Evolutionary conservation across 352 stramenopile genomes (phyloP), one percentile per base, ranked within the genome.

Genomic region (Aphanomyces euteiches): DNA sequence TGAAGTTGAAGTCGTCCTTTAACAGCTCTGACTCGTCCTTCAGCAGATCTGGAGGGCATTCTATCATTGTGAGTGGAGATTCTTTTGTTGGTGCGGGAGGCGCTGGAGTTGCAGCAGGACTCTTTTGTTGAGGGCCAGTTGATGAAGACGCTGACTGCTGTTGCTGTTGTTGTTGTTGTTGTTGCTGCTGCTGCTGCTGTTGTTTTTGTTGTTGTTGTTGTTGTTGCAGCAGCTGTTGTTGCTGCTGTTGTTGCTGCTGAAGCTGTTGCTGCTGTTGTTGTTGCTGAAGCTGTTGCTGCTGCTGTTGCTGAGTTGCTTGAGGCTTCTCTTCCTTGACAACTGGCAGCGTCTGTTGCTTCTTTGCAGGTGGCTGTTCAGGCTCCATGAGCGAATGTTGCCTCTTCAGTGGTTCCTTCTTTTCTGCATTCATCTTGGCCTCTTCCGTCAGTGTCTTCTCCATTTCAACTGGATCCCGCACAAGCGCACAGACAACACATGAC

Each of bases 401-500:
- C 43, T 61, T 61, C 15, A 61, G 50, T 36, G 57, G 15, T 67
- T 45, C 39, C 67, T 56, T 56, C 21, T 68, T 17, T 17, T 56
- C 56, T 41, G 40, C 19, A 34, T 59, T 58, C n/a, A 17, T 37
- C 13, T 43, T 21, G n/a, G 66, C 48, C 12, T 65, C 39, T 5
- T 68, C 56, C 2, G 43, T 43, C 48, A 47, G 13, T 7, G 41
- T 8, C 47, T 64, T 70, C 1, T 67, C 60, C 13, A 77, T 65
- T 37, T 96, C 83, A 64, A 96, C 96, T 1, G 90, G 87, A 74
- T 96, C 89, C 47, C 89, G 73, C 2, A 98, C 92, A 21, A 91
- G 90, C 13, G 84, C 87, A 78, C 92, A 98, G 0, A 97, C 90
- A 15, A 87, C 82, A 75, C 92, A 98, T 34, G 84, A 75, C 2